These are phyloP conservation scores for Pseudocercospora fijiensis DNA, from an alignment of 2,329 filamentous ascomycete genomes.

Conservation along the genomic window DNA sequence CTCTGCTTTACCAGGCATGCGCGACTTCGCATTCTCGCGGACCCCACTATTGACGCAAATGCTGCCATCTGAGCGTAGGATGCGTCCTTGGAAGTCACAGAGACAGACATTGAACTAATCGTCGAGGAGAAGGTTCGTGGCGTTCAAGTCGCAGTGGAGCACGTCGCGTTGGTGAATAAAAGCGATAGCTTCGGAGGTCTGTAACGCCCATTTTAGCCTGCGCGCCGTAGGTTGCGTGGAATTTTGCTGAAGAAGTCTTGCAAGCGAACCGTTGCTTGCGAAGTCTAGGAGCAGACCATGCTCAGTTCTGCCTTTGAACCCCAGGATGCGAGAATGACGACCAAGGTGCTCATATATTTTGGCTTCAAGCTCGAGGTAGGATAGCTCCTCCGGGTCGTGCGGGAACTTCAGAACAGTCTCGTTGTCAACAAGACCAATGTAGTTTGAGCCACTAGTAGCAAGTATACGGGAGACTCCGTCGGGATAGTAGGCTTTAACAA, in stretches of 20 bases:
- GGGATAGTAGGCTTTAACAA: too few species aligned
- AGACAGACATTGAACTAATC: not conserved
- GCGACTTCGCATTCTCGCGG: too few species aligned
- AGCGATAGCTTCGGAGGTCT: too few species aligned
- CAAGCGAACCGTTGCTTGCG: not conserved
- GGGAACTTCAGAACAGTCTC: conserved; percentile 10
- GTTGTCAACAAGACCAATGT: conserved; percentile 1
- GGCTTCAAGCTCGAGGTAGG: not conserved
- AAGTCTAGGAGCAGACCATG: not conserved
- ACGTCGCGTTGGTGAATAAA: not conserved
- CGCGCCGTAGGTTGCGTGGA: too few species aligned
- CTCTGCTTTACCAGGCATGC: too few species aligned
- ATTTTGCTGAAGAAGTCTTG: too few species aligned
- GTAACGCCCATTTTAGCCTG: too few species aligned
- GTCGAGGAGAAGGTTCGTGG: conserved; percentile 3
- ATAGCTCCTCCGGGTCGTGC: not conserved
- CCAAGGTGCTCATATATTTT: not conserved
- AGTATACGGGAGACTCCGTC: conserved; percentile 2
- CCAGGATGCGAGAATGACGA: not conserved
- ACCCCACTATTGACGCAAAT: too few species aligned
- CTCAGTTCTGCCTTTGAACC: not conserved
- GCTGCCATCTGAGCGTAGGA: too few species aligned
- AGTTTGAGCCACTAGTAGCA: not conserved
- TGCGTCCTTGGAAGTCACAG: conserved; percentile 6
- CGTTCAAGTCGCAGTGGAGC: conserved; percentile 7